phyloP scores from a whole-genome alignment of 1,284 basidiomycete genomes.

The Leccinum subrobustum region DNA sequence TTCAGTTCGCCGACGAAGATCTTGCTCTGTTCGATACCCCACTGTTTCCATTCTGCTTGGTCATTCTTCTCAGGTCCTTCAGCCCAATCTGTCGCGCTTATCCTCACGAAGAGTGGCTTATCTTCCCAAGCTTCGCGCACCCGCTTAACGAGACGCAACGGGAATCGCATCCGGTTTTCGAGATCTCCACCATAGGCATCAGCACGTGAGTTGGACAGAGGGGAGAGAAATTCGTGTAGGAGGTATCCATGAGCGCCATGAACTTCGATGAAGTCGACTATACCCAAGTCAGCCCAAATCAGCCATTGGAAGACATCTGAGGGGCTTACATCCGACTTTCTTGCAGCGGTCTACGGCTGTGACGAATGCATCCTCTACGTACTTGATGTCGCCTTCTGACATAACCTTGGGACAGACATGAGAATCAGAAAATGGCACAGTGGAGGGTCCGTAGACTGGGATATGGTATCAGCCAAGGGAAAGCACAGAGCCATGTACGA shows the following conservation, averaged over 20 bases:
- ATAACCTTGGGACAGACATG: conserved; percentile 55
- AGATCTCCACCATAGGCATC: conserved; percentile 76
- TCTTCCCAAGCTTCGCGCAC: conserved; percentile 57
- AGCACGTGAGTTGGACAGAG: conserved; percentile 66
- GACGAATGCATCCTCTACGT: conserved; percentile 65
- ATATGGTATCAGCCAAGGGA: not conserved
- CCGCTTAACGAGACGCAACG: conserved; percentile 55
- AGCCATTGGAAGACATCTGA: not conserved
- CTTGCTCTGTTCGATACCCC: conserved; percentile 79
- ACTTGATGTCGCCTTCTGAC: conserved; percentile 53
- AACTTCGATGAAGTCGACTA: conserved; percentile 81
- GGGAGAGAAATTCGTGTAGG: conserved; percentile 63
- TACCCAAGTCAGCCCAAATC: conserved; percentile 1
- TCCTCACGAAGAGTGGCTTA: conserved; percentile 73
- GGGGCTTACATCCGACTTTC: conserved; percentile 56
- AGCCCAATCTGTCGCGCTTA: conserved; percentile 80
- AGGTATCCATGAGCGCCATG: conserved; percentile 75
- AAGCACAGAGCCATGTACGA: not conserved
- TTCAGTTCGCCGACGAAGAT: conserved; percentile 55
- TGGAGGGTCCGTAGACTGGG: conserved; percentile 48
- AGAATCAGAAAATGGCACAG: conserved; percentile 48
- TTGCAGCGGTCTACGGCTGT: conserved; percentile 63
- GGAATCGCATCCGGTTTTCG: conserved; percentile 70
- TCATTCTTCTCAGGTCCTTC: conserved; percentile 62
- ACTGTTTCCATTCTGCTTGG: conserved; percentile 59